Evolutionary conservation across 2,329 filamentous ascomycete genomes (phyloP).

Genomic region (Sarocladiaceae sp.): DNA sequence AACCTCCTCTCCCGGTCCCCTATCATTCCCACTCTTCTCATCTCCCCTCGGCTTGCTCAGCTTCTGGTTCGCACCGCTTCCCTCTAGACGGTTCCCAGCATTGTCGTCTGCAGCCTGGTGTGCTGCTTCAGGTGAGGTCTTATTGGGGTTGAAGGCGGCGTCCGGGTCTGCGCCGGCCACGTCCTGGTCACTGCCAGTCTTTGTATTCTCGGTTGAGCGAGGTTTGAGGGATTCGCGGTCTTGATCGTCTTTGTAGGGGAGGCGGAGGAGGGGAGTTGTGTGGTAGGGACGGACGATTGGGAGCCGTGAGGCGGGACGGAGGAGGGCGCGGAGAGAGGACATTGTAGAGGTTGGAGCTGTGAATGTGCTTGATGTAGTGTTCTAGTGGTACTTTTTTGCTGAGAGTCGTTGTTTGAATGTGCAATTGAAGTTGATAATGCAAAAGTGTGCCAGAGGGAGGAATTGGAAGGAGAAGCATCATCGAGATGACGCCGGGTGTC

Average conservation of each 20-base stretch:
- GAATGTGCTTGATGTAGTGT: too few species aligned
- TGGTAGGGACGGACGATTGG: slow-evolving; percentile 25
- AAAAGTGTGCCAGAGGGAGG: neutral
- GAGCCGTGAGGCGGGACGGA: slow-evolving; percentile 13
- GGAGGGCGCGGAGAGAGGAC: slow-evolving; percentile 16
- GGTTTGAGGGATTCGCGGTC: slow-evolving; percentile 63
- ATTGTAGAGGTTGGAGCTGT: too few species aligned
- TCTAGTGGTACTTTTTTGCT: neutral
- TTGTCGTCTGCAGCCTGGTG: slow-evolving; percentile 31
- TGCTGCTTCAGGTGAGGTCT: slow-evolving; percentile 64
- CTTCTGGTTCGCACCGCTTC: slow-evolving; percentile 40
- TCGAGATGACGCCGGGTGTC: slow-evolving; percentile 4
- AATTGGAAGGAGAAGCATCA: neutral
- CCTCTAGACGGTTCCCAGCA: slow-evolving; percentile 25
- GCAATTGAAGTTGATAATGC: neutral
- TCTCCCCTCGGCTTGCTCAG: slow-evolving; percentile 35
- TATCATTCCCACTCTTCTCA: slow-evolving; percentile 28
- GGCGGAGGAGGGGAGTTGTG: slow-evolving; percentile 19
- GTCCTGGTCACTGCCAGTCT: slow-evolving; percentile 61
- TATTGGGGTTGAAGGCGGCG: slow-evolving; percentile 64
- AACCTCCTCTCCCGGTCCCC: slow-evolving; percentile 27
- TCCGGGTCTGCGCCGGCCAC: slow-evolving; percentile 48
- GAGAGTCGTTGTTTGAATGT: neutral
- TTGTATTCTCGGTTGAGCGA: slow-evolving; percentile 61
- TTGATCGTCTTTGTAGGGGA: slow-evolving; percentile 47